Percentiles rank a stretch among this genome's conserved stretches.
Conservation (phyloP, 352 stramenopile species). For the Globisporangium okanoganense region DNA sequence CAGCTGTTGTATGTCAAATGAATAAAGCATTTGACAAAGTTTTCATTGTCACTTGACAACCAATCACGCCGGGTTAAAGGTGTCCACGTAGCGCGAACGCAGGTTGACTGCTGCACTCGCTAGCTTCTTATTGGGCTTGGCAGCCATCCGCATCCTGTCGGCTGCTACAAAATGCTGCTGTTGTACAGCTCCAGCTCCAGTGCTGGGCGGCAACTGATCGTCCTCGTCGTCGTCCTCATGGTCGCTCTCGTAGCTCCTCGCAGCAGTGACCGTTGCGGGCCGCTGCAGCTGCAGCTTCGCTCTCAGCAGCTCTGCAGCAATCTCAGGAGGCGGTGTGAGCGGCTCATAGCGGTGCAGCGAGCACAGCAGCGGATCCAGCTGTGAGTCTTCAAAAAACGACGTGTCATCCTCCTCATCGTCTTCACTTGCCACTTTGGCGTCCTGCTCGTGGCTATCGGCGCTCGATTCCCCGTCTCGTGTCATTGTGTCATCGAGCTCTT, state of each 20-base stretch:
- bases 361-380: slow-evolving; percentile 8
- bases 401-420: slow-evolving; percentile 2
- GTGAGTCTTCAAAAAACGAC: slow-evolving; percentile 18
- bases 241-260: background rate
- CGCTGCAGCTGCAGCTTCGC: slow-evolving; percentile 23
- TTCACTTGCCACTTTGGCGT: background rate
- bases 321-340: slow-evolving; percentile 37
- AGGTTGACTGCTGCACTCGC: slow-evolving; percentile 16
- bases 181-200: background rate
- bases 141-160: slow-evolving; percentile 3
- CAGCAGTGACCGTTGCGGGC: slow-evolving; percentile 9
- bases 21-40: too few species aligned
- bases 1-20: too few species aligned
- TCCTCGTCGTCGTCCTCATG: background rate
- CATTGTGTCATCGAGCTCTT: slow-evolving; percentile 12
- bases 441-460: background rate
- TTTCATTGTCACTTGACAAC: too few species aligned
- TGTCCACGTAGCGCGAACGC: slow-evolving; percentile 39
- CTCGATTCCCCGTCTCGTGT: slow-evolving; percentile 13
- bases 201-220: background rate
- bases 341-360: slow-evolving; percentile 20
- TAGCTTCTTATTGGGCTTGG: slow-evolving; percentile 12
- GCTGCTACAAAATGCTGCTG: slow-evolving; percentile 7
- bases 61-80: slow-evolving; percentile 22
- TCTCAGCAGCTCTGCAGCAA: slow-evolving; percentile 34